Evolutionary conservation across 1,139 yeast genomes (phyloP).

Genomic region (Sugiyamaella castrensis): DNA sequence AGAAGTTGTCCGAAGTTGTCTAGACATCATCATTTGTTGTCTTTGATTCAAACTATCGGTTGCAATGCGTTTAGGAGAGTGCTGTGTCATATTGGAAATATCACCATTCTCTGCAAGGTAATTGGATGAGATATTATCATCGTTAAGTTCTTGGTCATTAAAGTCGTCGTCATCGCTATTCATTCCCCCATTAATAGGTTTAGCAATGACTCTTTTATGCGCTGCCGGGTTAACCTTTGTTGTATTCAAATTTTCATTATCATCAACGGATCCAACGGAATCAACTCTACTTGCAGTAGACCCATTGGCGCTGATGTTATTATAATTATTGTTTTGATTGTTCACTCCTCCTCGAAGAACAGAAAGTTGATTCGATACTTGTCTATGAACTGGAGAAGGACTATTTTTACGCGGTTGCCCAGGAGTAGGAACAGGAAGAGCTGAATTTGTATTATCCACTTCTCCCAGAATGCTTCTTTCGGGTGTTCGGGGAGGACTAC

Average conservation of each 20-base stretch:
- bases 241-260: neutral
- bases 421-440: slow-evolving; percentile 89
- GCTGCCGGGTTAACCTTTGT: neutral
- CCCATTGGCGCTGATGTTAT: neutral
- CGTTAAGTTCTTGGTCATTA: slow-evolving; percentile 6
- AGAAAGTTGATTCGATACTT: slow-evolving; percentile 9
- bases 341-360: slow-evolving; percentile 1
- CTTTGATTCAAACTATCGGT: slow-evolving; percentile 21
- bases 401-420: slow-evolving; percentile 86
- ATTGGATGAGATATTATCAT: neutral
- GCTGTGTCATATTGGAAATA: slow-evolving; percentile 1
- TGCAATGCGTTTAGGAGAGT: slow-evolving; percentile 16
- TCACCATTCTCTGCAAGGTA: neutral
- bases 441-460: slow-evolving; percentile 64
- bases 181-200: slow-evolving; percentile 8
- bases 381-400: slow-evolving; percentile 27
- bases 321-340: neutral
- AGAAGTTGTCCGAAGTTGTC: slow-evolving; percentile 26
- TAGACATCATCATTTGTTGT: slow-evolving; percentile 26
- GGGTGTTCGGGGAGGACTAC: slow-evolving; percentile 60
- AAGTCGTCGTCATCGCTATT: slow-evolving; percentile 26
- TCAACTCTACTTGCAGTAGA: neutral
- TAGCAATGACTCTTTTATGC: neutral
- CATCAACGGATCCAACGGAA: neutral
- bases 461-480: slow-evolving; percentile 73